Evolutionary conservation across 1,284 basidiomycete species (phyloP).

Genomic region (Lentinus polychrous): DNA sequence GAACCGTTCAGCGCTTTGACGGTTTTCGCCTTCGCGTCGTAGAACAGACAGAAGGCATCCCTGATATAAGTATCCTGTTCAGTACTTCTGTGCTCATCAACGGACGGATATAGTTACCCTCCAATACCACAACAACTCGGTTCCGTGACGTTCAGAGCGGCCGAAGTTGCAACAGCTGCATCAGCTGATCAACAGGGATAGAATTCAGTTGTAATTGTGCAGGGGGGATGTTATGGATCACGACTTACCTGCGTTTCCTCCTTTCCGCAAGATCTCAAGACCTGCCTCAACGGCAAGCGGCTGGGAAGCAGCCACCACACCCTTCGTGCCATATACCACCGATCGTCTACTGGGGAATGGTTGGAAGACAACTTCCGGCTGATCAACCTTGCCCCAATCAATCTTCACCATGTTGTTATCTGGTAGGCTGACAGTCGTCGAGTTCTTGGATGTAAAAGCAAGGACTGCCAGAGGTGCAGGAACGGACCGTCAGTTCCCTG

Average conservation of each 20-base stretch:
- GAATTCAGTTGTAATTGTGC: neutral
- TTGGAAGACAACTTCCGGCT: conserved; percentile 51
- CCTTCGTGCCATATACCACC: conserved; percentile 81
- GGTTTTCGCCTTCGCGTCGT: conserved; percentile 71
- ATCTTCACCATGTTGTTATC: conserved; percentile 29
- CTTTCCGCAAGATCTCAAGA: conserved; percentile 80
- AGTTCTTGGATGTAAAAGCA: neutral
- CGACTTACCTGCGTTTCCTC: conserved; percentile 79
- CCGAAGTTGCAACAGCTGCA: conserved; percentile 76
- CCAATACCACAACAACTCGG: conserved; percentile 79
- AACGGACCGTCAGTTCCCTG: too few species aligned
- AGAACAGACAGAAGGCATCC: conserved; percentile 92
- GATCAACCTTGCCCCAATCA: conserved; percentile 64
- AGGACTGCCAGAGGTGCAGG: too few species aligned
- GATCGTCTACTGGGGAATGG: conserved; percentile 67
- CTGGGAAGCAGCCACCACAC: conserved; percentile 85
- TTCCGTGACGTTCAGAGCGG: conserved; percentile 85
- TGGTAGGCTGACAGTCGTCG: neutral
- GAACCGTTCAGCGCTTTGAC: conserved; percentile 86
- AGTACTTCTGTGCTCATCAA: neutral
- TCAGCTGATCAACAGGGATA: conserved; percentile 37
- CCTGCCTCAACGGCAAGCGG: conserved; percentile 87
- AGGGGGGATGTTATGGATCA: neutral
- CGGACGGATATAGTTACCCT: conserved; percentile 38
- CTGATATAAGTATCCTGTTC: conserved; percentile 31